Evolutionary conservation across 1,284 basidiomycete genomes (phyloP), one percentile per base, ranked within the genome.

Genomic region (Rugosomyces carneus): DNA sequence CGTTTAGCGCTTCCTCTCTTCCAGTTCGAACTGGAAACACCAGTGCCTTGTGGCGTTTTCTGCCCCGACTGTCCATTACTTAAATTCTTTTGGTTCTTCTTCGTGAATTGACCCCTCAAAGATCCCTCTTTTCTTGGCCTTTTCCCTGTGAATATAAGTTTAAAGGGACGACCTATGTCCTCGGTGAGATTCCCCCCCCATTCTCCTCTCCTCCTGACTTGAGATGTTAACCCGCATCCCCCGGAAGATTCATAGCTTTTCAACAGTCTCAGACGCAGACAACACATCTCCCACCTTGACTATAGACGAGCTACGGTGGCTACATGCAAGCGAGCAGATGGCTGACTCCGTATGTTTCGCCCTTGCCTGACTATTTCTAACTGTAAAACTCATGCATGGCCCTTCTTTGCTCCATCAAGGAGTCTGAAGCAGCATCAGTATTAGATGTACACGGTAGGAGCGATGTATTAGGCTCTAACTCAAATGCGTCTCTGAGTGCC

Each of bases 241-340:
- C 49, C 32, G 29, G 32, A 45, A 51, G 49, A 8, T 40, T 31
- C 40, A 38, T 49, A 46, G 45, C 38, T 52, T 29, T 42, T 41
- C 48, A 44, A 44, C 45, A 31, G 27, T 32, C 42, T 51, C 50
- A 38, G 50, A 53, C 53, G 60, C 63, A 43, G 60, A 63, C 53
- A 57, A 60, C 48, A 48, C 46, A 38, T 60, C 66, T 40, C 50
- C 56, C 20, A 55, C 64, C 42, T 58, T 69, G 45, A 68, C 66
- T 44, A 61, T 65, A 42, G 72, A 73, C 49, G 72, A 73, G 57
- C 60, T 73, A 40, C 59, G 65, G 18, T 75, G 72, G 72, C 62
- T 75, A 18, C 64, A 68, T 40, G 70, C 70, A 20, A 68, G 64
- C 49, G 60, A 62, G 40, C 53, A 53, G 18, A 57, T 61, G 18